Evolutionary conservation across 352 stramenopile genomes (phyloP).

Genomic region (Pythium sp.): DNA sequence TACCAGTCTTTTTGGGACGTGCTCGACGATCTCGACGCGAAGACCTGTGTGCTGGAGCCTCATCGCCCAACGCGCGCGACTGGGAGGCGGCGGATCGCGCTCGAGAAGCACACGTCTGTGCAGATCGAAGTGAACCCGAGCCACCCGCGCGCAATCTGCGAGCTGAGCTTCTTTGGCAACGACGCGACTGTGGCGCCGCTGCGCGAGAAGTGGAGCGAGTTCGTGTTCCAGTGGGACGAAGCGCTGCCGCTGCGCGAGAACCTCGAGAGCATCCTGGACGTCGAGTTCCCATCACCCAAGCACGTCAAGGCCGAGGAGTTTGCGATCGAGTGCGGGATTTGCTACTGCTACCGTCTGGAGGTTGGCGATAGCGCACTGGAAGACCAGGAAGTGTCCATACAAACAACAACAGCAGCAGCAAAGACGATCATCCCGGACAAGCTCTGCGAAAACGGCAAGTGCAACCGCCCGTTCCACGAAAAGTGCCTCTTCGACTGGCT

Average conservation of each 20-base stretch:
- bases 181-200: slow-evolving; percentile 47
- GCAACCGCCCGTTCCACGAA: slow-evolving; percentile 83
- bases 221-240: slow-evolving; percentile 61
- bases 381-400: not conserved
- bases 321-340: slow-evolving; percentile 86
- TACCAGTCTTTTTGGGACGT: slow-evolving; percentile 83
- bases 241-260: slow-evolving; percentile 54
- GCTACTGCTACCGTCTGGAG: slow-evolving; percentile 81
- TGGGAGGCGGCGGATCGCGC: slow-evolving; percentile 53
- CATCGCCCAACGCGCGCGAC: slow-evolving; percentile 63
- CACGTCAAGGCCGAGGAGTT: slow-evolving; percentile 60
- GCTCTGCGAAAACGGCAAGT: slow-evolving; percentile 84
- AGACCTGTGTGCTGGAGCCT: slow-evolving; percentile 77
- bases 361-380: slow-evolving; percentile 4
- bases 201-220: slow-evolving; percentile 57
- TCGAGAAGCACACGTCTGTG: slow-evolving; percentile 66
- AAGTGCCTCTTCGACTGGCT: slow-evolving; percentile 90
- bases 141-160: slow-evolving; percentile 40
- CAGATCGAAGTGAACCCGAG: slow-evolving; percentile 65
- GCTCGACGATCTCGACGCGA: slow-evolving; percentile 68
- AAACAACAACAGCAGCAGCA: not conserved
- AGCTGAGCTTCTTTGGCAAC: slow-evolving; percentile 78
- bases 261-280: slow-evolving; percentile 52
- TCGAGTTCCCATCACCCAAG: slow-evolving; percentile 61
- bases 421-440: slow-evolving; percentile 67